Evolutionary conservation across 75 land plant species (phyloP).

Genomic region (Sequoia sempervirens): DNA sequence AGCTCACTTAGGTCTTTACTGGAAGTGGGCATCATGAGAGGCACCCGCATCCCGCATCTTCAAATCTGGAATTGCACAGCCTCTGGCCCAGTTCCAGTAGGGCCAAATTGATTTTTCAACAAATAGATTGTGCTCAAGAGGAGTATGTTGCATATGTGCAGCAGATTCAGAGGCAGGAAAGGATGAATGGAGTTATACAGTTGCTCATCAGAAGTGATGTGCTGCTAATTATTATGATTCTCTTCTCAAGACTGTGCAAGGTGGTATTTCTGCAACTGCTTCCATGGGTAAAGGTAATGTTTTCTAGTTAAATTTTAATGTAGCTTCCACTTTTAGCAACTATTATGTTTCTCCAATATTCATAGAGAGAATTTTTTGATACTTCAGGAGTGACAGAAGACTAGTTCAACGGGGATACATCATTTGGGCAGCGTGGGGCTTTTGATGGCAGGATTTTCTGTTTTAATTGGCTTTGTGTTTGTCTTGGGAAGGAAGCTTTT

Average conservation of each 20-base stretch:
- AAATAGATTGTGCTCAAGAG: slow-evolving; percentile 64
- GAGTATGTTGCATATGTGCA: slow-evolving; percentile 90
- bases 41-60: too few relatives aligned
- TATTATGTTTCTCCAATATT: not conserved
- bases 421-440: too few relatives aligned
- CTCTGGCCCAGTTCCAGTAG: slow-evolving; percentile 93
- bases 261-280: slow-evolving; percentile 86
- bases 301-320: too few relatives aligned
- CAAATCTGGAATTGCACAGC: too few relatives aligned
- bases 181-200: slow-evolving; percentile 69
- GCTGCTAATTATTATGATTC: slow-evolving; percentile 86
- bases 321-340: too few relatives aligned
- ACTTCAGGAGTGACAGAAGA: slow-evolving; percentile 76
- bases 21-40: too few relatives aligned
- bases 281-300: slow-evolving; percentile 92
- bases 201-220: slow-evolving; percentile 94
- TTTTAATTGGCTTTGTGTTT: too few relatives aligned
- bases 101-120: too few relatives aligned
- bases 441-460: too few relatives aligned
- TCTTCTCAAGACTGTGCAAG: slow-evolving; percentile 70
- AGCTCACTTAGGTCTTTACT: too few relatives aligned
- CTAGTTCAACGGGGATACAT: slow-evolving; percentile 63
- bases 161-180: slow-evolving; percentile 85
- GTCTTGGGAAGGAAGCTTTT: too few relatives aligned
- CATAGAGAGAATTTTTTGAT: too few relatives aligned